Percentiles rank a stretch among this genome's conserved stretches.
Conservation (phyloP, 2,329 filamentous ascomycete species). For the Catunica adiposa region DNA sequence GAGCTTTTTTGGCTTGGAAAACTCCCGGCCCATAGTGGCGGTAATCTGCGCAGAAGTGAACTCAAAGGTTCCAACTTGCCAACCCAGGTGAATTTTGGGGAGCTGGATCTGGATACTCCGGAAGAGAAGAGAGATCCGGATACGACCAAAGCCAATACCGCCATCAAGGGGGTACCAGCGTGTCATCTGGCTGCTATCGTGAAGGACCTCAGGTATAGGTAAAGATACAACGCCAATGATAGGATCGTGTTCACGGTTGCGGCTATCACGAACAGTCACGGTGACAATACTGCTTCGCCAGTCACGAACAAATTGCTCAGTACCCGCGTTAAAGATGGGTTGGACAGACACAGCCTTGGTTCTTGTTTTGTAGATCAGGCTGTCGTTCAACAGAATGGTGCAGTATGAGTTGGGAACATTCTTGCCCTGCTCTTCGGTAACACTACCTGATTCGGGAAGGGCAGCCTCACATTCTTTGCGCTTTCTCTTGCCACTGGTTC, state of each 20-base stretch:
- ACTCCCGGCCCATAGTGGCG: conserved; percentile 43
- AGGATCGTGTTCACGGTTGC: conserved; percentile 84
- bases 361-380: conserved; percentile 83
- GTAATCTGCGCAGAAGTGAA: conserved; percentile 55
- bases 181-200: conserved; percentile 71
- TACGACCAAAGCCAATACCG: conserved; percentile 77
- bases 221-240: conserved; percentile 84
- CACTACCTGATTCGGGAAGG: conserved; percentile 62
- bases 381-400: conserved; percentile 78
- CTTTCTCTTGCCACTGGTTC: conserved; percentile 49
- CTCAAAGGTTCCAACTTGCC: conserved; percentile 91
- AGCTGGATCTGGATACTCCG: conserved; percentile 73
- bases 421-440: conserved; percentile 67
- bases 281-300: conserved; percentile 82
- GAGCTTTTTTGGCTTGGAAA: conserved; percentile 54
- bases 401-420: conserved; percentile 82
- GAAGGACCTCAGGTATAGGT: conserved; percentile 72
- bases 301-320: conserved; percentile 80
- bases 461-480: conserved; percentile 84
- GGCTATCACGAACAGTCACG: conserved; percentile 71
- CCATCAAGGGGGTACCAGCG: conserved; percentile 95
- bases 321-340: conserved; percentile 94
- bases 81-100: conserved; percentile 72
- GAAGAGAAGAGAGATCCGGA: conserved; percentile 80
- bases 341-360: conserved; percentile 86